Base-by-base conservation (phyloP, 2,329 filamentous ascomycete species). In the Tolypocladium amazonense region DNA sequence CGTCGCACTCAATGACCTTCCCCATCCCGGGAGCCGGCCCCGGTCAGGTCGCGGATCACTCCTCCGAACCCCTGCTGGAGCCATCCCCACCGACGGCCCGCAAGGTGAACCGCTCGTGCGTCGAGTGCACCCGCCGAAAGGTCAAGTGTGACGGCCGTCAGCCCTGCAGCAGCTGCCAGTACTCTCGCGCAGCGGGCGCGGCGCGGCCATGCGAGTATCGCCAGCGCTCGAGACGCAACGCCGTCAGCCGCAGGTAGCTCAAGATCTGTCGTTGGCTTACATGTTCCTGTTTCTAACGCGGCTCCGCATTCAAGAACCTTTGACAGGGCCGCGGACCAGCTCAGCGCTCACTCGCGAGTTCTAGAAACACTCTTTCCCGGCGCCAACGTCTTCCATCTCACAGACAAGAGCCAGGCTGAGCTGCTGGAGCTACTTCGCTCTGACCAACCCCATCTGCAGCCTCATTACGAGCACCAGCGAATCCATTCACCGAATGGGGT, bases 121-220 rank as follows among this genome's bases (percentile, higher is more conserved):
- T 63, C 23, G 67, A 68, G 58, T 70, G 67, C 45, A 69, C 65
- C 0, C 62, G 68, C 20, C 65, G 68, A 27, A 71, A 70, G 56
- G 64, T 72, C 43, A 76, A 78, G 59, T 76, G 76, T 35, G 73
- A 79, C 55, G 75, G 77, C n/a, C 75, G 64, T 3, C 63, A 64
- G 23, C 68, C 70, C 38, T 72, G 70, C 58, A 60, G 65, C 2
- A 70, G 81, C 35, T 77, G 79, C 15, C 75, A 64, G 41, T 69
- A 70, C 57, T 70, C 70, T 56, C 62, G 65, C 23, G 63, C 64
- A 2, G 59, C 65, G 1, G 64, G 70, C 4, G 63, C 64, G 4
- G 58, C 66, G 1, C 63, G 70, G 4, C 55, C 63, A 4, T 71
- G 69, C 57, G 65, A 65, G 57, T 72, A 70, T 39, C 66, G 66